These are phyloP conservation scores for Monascus purpureus DNA, from an alignment of 495 filamentous ascomycete genomes.

Conservation along the genomic window DNA sequence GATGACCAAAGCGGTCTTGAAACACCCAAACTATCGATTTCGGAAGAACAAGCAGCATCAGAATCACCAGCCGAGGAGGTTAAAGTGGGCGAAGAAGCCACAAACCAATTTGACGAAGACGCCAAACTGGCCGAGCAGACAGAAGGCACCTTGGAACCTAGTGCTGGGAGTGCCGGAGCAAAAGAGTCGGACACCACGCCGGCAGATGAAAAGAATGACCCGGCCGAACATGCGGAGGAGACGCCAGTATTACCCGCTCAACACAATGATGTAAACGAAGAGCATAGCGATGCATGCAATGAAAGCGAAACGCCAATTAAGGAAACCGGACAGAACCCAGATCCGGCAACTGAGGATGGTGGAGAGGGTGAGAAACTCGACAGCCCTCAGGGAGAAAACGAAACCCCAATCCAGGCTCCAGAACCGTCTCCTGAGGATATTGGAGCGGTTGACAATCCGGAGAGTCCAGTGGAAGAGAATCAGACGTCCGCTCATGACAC, in stretches of 20 bases:
- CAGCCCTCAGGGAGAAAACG: no score
- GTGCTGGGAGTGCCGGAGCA: not conserved
- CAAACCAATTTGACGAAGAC: not conserved
- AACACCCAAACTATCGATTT: conserved; percentile 3
- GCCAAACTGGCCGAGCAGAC: not conserved
- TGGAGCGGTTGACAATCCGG: not conserved
- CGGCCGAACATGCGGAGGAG: not conserved
- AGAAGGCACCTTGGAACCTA: not conserved
- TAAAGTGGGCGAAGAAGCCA: conserved; percentile 3
- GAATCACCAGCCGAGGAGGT: conserved; percentile 3
- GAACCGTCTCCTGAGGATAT: not conserved
- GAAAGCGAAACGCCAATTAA: not conserved
- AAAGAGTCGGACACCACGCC: not conserved
- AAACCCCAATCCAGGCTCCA: no score
- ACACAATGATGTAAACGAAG: not conserved
- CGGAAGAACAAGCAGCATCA: conserved; percentile 7
- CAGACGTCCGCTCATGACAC: no score
- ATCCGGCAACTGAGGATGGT: not conserved
- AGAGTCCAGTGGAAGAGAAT: no score
- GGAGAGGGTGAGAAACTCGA: not conserved
- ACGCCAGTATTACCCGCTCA: not conserved
- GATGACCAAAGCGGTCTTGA: conserved; percentile 9
- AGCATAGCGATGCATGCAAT: not conserved
- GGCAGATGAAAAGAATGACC: not conserved
- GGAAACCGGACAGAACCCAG: not conserved